Conservation (phyloP, 192 early-diverging fungal genomes). For the Backusella circina region DNA sequence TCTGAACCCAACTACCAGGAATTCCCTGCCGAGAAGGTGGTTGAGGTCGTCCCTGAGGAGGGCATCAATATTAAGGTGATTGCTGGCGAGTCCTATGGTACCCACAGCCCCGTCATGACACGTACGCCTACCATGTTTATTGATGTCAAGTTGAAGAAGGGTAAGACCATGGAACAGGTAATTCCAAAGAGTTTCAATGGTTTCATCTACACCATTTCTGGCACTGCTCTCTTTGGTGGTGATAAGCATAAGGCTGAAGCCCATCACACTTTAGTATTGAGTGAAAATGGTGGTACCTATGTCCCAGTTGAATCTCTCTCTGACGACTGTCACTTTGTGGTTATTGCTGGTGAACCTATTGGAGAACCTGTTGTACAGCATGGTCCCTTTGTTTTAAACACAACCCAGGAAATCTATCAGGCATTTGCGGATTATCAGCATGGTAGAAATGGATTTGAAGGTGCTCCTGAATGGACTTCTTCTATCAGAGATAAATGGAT, state of each 20-base stretch:
- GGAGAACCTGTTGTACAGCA: constrained; percentile 59
- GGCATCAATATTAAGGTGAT: constrained; percentile 76
- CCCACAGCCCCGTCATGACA: constrained; percentile 66
- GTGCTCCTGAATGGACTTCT: constrained; percentile 49
- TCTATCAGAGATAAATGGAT: constrained; percentile 33
- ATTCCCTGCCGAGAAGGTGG: constrained; percentile 61
- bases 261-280: constrained; percentile 45
- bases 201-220: constrained; percentile 65
- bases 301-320: constrained; percentile 37
- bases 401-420: constrained; percentile 43
- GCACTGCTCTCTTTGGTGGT: constrained; percentile 52
- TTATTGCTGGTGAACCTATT: constrained; percentile 35
- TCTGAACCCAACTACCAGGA: constrained; percentile 71
- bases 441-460: constrained; percentile 69
- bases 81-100: constrained; percentile 76
- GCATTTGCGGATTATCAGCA: constrained; percentile 55
- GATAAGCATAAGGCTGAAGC: constrained; percentile 26
- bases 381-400: constrained; percentile 66
- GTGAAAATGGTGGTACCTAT: constrained; percentile 29
- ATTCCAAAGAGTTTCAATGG: constrained; percentile 55
- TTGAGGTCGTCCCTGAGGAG: constrained; percentile 48
- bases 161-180: constrained; percentile 48
- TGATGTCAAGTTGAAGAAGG: constrained; percentile 63
- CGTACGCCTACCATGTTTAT: constrained; percentile 78
- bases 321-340: constrained; percentile 27